phyloP scores from a whole-genome alignment of 1,284 basidiomycete species.

The Fistulina hepatica region DNA sequence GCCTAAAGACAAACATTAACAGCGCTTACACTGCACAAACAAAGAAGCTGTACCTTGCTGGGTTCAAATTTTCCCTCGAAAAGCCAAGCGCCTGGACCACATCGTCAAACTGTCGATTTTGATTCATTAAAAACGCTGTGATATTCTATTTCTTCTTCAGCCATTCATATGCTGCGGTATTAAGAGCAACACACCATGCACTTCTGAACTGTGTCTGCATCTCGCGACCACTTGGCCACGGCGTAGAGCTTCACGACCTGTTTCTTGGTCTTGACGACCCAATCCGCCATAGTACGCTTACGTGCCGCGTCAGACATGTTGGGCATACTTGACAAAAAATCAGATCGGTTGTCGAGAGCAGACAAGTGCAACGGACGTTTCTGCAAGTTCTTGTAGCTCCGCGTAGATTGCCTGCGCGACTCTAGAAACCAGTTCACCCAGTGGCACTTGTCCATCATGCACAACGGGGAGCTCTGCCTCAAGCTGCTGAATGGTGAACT shows the following conservation, averaged over 20 bases:
- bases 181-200: conserved; percentile 51
- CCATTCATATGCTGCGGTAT: not conserved
- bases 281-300: conserved; percentile 76
- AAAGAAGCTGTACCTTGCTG: conserved; percentile 39
- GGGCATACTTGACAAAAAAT: conserved; percentile 48
- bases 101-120: conserved; percentile 74
- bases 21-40: too few species aligned
- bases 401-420: conserved; percentile 74
- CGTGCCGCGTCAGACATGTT: conserved; percentile 74
- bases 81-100: conserved; percentile 54
- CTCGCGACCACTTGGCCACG: conserved; percentile 72
- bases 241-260: conserved; percentile 86
- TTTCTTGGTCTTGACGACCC: conserved; percentile 80
- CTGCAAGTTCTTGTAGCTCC: conserved; percentile 72
- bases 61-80: conserved; percentile 55
- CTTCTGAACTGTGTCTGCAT: conserved; percentile 71
- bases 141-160: conserved; percentile 46
- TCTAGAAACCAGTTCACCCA: conserved; percentile 68
- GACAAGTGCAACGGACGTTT: conserved; percentile 52
- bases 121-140: conserved; percentile 71
- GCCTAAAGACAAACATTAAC: too few species aligned
- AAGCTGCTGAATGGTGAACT: conserved; percentile 46
- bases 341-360: conserved; percentile 1
- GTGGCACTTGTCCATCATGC: conserved; percentile 59
- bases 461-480: conserved; percentile 71